Conservation (phyloP, 169 alveolate species). For the Besnoitia besnoiti region DNA sequence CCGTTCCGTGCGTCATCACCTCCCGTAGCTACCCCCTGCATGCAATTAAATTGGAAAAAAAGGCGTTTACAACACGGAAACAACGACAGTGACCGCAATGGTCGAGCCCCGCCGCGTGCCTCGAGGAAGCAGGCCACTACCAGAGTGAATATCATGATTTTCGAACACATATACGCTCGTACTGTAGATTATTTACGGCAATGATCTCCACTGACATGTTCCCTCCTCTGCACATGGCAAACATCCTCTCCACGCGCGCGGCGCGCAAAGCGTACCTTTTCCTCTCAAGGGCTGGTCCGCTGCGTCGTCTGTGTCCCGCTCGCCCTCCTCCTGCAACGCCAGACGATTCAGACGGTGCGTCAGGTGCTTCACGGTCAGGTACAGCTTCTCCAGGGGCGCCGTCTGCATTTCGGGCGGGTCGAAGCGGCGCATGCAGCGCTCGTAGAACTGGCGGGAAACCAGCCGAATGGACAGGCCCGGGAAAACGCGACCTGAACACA, state of each 20-base stretch:
- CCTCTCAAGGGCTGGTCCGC: not conserved
- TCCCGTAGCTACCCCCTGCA: too few relatives aligned
- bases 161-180: not conserved
- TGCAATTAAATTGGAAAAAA: too few relatives aligned
- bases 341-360: slow-evolving; percentile 35
- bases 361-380: slow-evolving; percentile 43
- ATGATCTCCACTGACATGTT: not conserved
- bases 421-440: slow-evolving; percentile 64
- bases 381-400: slow-evolving; percentile 74
- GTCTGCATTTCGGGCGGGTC: slow-evolving; percentile 77
- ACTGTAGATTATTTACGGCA: not conserved
- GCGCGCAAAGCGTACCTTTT: too few relatives aligned
- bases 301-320: not conserved
- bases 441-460: slow-evolving; percentile 68
- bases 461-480: slow-evolving; percentile 73
- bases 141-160: not conserved
- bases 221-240: too few relatives aligned
- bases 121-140: too few relatives aligned
- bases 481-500: slow-evolving; percentile 70
- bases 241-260: not conserved
- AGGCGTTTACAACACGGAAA: too few relatives aligned
- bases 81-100: too few relatives aligned
- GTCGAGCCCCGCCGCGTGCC: too few relatives aligned
- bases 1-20: too few relatives aligned
- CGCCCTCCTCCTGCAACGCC: not conserved